Evolutionary conservation across 352 stramenopile genomes (phyloP).

Genomic region (Halophytophthora batemanensis): DNA sequence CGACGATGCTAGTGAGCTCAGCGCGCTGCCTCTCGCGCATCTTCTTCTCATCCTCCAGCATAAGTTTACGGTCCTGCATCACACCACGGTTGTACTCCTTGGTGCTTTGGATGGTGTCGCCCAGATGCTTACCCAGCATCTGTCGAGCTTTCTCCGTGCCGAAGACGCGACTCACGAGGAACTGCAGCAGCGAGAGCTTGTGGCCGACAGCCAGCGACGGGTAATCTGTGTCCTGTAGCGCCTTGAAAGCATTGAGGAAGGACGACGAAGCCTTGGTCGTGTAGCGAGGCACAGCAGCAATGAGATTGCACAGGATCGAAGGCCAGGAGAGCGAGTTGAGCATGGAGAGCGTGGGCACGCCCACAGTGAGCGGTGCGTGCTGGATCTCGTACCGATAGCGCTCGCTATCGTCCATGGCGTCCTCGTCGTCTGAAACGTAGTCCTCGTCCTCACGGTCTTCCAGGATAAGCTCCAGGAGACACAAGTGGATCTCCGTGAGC

Average conservation of each 20-base stretch:
- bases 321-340: conserved; percentile 83
- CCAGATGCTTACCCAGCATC: conserved; percentile 56
- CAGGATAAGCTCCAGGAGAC: conserved; percentile 74
- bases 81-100: conserved; percentile 77
- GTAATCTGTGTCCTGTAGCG: conserved; percentile 52
- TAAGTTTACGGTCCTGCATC: conserved; percentile 60
- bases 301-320: conserved; percentile 62
- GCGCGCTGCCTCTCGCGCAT: conserved; percentile 67
- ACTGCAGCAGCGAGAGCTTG: conserved; percentile 72
- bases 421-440: conserved; percentile 83
- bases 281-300: conserved; percentile 69
- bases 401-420: conserved; percentile 73
- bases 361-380: conserved; percentile 73
- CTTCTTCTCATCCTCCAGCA: conserved; percentile 79
- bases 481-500: conserved; percentile 82
- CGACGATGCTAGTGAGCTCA: conserved; percentile 48
- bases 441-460: conserved; percentile 84
- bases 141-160: conserved; percentile 63
- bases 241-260: conserved; percentile 47
- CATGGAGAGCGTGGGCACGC: conserved; percentile 72
- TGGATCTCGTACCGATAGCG: conserved; percentile 81
- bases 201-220: conserved; percentile 43
- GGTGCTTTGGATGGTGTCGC: conserved; percentile 46
- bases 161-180: conserved; percentile 59
- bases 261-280: conserved; percentile 32